These are phyloP conservation scores for Breviolum minutum DNA, from an alignment of 73 alveolate genomes.

Conservation along the genomic window DNA sequence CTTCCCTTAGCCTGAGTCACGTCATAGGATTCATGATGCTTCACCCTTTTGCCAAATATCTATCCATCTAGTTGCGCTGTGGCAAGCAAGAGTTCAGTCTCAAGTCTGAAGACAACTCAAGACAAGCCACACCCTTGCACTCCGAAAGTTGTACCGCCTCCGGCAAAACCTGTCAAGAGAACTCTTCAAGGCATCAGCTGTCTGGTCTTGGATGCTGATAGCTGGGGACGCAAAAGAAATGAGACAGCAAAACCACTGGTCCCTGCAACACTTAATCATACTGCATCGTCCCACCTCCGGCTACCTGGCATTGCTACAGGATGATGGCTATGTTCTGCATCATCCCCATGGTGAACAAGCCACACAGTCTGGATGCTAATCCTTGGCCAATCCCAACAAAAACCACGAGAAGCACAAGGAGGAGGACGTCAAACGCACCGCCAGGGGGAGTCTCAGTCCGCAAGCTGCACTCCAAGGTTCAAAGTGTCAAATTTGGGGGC, in stretches of 20 bases:
- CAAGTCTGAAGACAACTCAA: background rate
- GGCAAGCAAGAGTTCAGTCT: background rate
- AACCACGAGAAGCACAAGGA: background rate
- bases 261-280: background rate
- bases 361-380: constrained; percentile 73
- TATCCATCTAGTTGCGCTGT: background rate
- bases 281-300: constrained; percentile 8
- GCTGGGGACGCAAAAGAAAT: too few species aligned
- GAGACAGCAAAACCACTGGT: too few species aligned
- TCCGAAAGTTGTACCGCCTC: constrained; percentile 30
- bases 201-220: too few species aligned
- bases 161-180: constrained; percentile 24
- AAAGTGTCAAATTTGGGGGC: constrained; percentile 62
- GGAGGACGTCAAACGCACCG: background rate
- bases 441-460: too few species aligned
- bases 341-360: constrained; percentile 60
- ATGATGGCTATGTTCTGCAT: background rate
- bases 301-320: background rate
- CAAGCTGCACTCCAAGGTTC: background rate
- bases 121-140: constrained; percentile 12
- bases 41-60: too few species aligned
- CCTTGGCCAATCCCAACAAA: background rate
- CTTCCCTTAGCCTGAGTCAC: constrained; percentile 13
- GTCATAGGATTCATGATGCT: background rate
- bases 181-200: too few species aligned